Percentiles rank a stretch among this genome's conserved stretches.
Conservation (phyloP, 306 rosid species). For the Datisca glomerata region DNA sequence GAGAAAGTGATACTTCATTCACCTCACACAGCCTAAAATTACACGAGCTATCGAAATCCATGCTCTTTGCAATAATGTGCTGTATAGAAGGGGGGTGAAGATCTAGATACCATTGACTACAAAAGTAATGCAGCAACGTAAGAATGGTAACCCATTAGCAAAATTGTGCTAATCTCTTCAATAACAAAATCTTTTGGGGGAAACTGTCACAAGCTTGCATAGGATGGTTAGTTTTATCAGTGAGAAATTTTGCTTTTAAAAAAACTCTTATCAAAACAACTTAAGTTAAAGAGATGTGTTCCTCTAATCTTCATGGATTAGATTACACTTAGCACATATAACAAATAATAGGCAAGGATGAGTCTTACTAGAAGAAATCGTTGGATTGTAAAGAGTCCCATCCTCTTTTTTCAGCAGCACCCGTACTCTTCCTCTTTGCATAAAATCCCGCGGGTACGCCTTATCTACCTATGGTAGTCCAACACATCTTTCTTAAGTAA, state of each 20-base stretch:
- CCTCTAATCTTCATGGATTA: no score
- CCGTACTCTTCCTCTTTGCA: slow-evolving; percentile 86
- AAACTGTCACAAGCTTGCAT: not conserved
- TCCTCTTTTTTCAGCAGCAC: slow-evolving; percentile 68
- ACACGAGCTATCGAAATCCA: no score
- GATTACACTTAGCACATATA: not conserved
- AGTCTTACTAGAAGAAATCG: slow-evolving; percentile 56
- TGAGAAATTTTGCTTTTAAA: not conserved
- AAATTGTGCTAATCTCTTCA: not conserved
- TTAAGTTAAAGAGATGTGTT: not conserved
- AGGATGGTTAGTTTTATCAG: not conserved
- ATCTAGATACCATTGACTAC: no score
- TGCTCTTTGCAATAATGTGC: no score
- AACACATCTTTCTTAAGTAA: not conserved
- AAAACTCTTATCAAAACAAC: not conserved
- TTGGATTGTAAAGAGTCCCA: slow-evolving; percentile 55
- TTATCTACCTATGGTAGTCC: slow-evolving; percentile 38
- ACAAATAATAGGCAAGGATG: not conserved
- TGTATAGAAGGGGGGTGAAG: no score
- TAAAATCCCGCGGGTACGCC: slow-evolving; percentile 89
- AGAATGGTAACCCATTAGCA: no score
- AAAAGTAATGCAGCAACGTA: no score
- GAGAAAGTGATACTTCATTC: no score
- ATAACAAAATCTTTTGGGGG: not conserved
- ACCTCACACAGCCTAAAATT: no score